A percentile compares a stretch with the other conserved stretches of the same genome.
Evolutionary conservation across 169 alveolate species (phyloP).

Genomic region (Plasmodium falciparum): DNA sequence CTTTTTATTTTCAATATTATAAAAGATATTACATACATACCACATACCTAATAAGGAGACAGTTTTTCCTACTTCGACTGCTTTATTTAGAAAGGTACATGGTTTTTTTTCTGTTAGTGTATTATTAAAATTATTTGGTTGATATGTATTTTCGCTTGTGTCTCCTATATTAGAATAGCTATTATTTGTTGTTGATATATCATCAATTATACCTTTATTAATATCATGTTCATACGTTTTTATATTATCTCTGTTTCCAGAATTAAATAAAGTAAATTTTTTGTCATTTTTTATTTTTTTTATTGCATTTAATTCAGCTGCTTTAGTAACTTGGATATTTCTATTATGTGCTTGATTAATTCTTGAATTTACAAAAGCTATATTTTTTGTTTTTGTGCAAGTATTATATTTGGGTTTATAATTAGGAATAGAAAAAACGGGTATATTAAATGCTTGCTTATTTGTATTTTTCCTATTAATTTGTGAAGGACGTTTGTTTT

Average conservation of each 20-base stretch:
- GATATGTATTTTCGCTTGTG: neutral
- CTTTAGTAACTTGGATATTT: no score
- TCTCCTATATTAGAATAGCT: neutral
- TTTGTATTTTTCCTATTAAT: no score
- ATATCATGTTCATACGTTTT: constrained; percentile 7
- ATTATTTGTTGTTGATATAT: constrained; percentile 34
- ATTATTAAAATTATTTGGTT: neutral
- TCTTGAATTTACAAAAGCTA: constrained; percentile 7
- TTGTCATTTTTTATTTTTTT: constrained; percentile 17
- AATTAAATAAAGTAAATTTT: constrained; percentile 30
- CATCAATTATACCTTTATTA: constrained; percentile 40
- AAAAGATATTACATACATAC: constrained; percentile 84
- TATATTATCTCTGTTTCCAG: constrained; percentile 13
- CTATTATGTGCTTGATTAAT: constrained; percentile 15
- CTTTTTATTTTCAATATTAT: constrained; percentile 84
- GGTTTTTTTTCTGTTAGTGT: constrained; percentile 4
- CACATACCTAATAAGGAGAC: constrained; percentile 73
- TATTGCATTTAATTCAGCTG: neutral
- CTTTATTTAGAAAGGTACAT: constrained; percentile 34
- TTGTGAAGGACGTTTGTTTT: no score
- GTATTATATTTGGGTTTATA: constrained; percentile 41
- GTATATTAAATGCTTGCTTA: no score
- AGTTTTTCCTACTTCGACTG: constrained; percentile 69
- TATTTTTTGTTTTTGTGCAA: constrained; percentile 11
- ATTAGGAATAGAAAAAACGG: constrained; percentile 10